Conservation (phyloP, 1,284 basidiomycete species). For the Ganoderma leucocontextum region DNA sequence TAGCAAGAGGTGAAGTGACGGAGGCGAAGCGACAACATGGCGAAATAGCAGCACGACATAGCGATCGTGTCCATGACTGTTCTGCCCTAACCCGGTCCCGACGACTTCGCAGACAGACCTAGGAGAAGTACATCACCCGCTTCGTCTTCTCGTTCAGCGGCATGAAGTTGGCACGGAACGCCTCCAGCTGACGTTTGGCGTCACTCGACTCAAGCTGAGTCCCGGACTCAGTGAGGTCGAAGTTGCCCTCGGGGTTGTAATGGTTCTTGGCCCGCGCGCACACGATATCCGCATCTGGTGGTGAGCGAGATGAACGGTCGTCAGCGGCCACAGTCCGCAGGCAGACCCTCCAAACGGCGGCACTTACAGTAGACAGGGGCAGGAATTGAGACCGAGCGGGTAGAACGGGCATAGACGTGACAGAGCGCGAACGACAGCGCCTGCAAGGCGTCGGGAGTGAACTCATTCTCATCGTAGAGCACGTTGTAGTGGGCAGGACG, state of each 20-base stretch:
- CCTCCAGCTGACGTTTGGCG: slow-evolving; percentile 55
- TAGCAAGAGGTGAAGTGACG: not conserved
- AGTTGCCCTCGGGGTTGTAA: slow-evolving; percentile 66
- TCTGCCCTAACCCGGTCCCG: not conserved
- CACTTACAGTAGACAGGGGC: slow-evolving; percentile 83
- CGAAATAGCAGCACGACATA: slow-evolving; percentile 2
- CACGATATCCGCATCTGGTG: slow-evolving; percentile 82
- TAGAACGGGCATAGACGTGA: slow-evolving; percentile 84
- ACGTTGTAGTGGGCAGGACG: slow-evolving; percentile 74
- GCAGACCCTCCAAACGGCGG: not conserved
- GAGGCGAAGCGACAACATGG: slow-evolving; percentile 6
- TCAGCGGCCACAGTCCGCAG: not conserved
- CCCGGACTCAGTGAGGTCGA: slow-evolving; percentile 63
- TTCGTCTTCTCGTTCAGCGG: slow-evolving; percentile 59
- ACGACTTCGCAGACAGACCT: slow-evolving; percentile 15
- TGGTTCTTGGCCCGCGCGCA: slow-evolving; percentile 83
- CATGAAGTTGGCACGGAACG: slow-evolving; percentile 63
- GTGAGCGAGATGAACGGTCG: slow-evolving; percentile 13
- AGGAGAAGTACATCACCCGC: slow-evolving; percentile 74
- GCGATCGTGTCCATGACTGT: slow-evolving; percentile 1
- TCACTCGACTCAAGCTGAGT: slow-evolving; percentile 51
- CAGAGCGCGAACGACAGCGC: slow-evolving; percentile 79
- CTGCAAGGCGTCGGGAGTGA: slow-evolving; percentile 72
- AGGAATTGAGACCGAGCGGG: slow-evolving; percentile 84
- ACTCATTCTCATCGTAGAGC: slow-evolving; percentile 65